Conservation (phyloP, 371 early-diverging fungal genomes). For the Circinella minor region DNA sequence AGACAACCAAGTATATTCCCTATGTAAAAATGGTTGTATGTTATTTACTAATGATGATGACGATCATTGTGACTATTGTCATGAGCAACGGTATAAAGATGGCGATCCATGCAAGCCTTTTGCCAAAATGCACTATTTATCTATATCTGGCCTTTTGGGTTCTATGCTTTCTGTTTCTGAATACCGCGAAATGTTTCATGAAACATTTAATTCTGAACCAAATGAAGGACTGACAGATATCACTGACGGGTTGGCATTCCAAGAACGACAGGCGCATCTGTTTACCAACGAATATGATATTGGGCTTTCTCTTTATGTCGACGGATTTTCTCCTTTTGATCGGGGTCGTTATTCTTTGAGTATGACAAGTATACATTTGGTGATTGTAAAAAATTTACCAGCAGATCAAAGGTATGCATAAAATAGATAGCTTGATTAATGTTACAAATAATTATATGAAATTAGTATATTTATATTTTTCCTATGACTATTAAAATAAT, state of each 20-base stretch:
- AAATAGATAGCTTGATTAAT: too few species aligned
- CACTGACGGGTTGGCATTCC: conserved; percentile 3
- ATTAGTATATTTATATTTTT: too few species aligned
- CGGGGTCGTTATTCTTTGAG: background rate
- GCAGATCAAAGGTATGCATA: background rate
- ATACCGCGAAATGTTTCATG: conserved; percentile 5
- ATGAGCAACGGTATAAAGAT: background rate
- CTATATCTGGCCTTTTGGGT: conserved; percentile 1
- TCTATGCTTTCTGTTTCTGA: background rate
- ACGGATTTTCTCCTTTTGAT: conserved; percentile 5
- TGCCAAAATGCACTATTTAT: conserved; percentile 6
- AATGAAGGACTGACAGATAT: background rate
- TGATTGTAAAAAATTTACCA: conserved; percentile 1
- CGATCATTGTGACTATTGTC: background rate
- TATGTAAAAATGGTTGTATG: conserved; percentile 11
- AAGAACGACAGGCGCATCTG: background rate
- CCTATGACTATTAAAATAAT: too few species aligned
- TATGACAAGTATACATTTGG: conserved; percentile 4
- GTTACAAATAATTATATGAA: too few species aligned
- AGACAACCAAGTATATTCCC: background rate
- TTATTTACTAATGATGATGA: background rate
- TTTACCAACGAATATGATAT: background rate
- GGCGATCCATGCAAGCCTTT: background rate
- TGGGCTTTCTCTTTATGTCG: background rate
- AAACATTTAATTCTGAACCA: background rate